phyloP scores from a whole-genome alignment of 2,329 filamentous ascomycete genomes.

The Xylariaceae sp. region DNA sequence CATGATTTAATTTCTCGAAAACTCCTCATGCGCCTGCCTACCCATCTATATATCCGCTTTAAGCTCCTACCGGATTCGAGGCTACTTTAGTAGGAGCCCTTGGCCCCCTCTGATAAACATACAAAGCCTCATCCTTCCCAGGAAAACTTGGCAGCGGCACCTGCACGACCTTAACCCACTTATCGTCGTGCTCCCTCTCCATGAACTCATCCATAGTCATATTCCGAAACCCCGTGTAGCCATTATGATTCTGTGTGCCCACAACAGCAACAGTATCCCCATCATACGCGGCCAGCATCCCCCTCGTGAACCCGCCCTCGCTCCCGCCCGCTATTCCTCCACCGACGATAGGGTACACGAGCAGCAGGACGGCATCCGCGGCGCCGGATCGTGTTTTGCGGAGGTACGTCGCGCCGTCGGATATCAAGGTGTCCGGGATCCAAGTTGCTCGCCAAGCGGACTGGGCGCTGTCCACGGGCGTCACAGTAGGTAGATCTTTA shows the following conservation, averaged over 20 bases:
- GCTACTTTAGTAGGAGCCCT: no score
- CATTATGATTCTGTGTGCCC: conserved; percentile 70
- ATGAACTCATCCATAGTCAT: conserved; percentile 66
- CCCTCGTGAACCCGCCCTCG: conserved; percentile 61
- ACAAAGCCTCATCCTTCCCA: conserved; percentile 72
- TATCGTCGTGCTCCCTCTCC: conserved; percentile 39
- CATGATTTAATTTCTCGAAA: no score
- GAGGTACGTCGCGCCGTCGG: conserved; percentile 59
- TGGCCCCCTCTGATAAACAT: conserved; percentile 56
- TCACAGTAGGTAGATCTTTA: conserved; percentile 42
- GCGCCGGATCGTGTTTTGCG: conserved; percentile 41
- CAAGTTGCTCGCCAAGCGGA: conserved; percentile 66
- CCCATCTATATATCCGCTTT: no score
- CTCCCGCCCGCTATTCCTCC: conserved; percentile 60
- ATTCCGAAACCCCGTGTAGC: conserved; percentile 66
- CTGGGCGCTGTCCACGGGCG: conserved; percentile 63
- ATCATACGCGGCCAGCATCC: conserved; percentile 56
- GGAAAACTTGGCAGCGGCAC: conserved; percentile 70
- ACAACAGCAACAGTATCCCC: conserved; percentile 66
- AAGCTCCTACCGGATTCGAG: no score
- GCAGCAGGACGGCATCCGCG: conserved; percentile 56
- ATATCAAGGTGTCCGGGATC: conserved; percentile 61
- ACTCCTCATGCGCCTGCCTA: no score
- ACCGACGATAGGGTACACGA: conserved; percentile 71
- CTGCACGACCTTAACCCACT: conserved; percentile 59